Evolutionary conservation across 1,139 yeast genomes (phyloP).

Genomic region (Yamadazyma epiphylla): DNA sequence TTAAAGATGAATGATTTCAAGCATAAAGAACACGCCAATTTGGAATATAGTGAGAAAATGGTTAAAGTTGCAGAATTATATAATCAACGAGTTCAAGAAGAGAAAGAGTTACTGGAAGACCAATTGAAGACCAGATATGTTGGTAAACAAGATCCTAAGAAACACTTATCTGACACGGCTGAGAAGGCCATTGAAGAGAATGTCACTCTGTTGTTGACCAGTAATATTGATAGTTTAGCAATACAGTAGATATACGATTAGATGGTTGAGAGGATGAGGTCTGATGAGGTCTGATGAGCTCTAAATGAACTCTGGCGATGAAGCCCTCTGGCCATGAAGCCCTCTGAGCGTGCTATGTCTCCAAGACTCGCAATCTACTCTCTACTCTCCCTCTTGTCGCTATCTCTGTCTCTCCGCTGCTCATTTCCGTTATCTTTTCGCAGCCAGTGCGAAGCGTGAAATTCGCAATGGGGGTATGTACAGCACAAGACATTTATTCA

Average conservation of each 20-base stretch:
- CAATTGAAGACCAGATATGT: conserved; percentile 93
- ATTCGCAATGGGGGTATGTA: conserved; percentile 6
- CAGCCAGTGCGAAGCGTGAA: no score
- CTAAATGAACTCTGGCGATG: no score
- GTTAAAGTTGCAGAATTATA: conserved; percentile 89
- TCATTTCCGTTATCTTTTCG: no score
- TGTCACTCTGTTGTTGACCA: conserved; percentile 79
- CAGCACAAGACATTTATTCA: not conserved
- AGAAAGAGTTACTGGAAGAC: conserved; percentile 81
- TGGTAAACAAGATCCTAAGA: conserved; percentile 98
- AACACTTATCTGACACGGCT: conserved; percentile 89
- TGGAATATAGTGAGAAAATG: conserved; percentile 72
- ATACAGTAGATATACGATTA: conserved; percentile 58
- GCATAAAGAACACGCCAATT: conserved; percentile 71
- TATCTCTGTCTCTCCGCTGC: no score
- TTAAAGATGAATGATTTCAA: conserved; percentile 74
- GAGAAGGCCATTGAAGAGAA: conserved; percentile 85
- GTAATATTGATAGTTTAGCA: conserved; percentile 84
- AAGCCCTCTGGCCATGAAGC: no score
- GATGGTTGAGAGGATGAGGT: no score
- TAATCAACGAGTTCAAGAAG: conserved; percentile 89
- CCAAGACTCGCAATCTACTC: no score
- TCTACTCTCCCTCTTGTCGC: no score
- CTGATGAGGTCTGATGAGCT: no score
- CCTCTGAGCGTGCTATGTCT: no score